Percentiles rank a stretch among this genome's conserved stretches.
These are phyloP conservation scores for Escovopsis sp. DNA, from an alignment of 2,329 filamentous ascomycete species.

Conservation along the genomic window DNA sequence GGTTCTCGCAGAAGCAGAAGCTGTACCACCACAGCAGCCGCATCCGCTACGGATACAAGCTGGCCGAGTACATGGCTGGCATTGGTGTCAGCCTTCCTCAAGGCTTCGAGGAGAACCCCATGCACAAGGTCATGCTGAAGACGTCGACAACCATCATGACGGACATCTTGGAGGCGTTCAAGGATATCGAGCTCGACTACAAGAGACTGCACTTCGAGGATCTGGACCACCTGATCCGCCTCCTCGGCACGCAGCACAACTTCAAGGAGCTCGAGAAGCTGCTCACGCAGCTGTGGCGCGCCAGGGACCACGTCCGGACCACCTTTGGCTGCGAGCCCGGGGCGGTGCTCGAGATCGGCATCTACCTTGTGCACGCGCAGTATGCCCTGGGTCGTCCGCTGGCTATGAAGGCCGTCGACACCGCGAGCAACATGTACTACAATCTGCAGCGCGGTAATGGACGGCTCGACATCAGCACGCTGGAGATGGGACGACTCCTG, in stretches of 20 bases:
- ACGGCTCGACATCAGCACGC: constrained; percentile 12
- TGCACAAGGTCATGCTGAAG: background rate
- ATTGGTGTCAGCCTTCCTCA: constrained; percentile 20
- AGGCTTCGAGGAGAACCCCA: constrained; percentile 12
- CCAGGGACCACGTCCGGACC: constrained; percentile 10
- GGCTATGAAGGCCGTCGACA: constrained; percentile 11
- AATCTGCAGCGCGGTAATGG: constrained; percentile 14
- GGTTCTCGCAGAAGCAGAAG: constrained; percentile 25
- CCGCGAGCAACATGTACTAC: constrained; percentile 13
- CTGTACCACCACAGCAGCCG: constrained; percentile 25
- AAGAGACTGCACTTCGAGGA: constrained; percentile 28
- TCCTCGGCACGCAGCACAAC: constrained; percentile 33
- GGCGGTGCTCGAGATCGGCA: background rate
- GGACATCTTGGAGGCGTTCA: constrained; percentile 26
- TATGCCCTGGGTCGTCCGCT: constrained; percentile 3
- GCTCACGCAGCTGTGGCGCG: constrained; percentile 11
- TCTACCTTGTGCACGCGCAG: background rate
- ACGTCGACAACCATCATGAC: background rate
- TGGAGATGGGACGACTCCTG: constrained; percentile 12
- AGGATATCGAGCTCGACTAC: constrained; percentile 27
- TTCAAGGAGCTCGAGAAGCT: constrained; percentile 27
- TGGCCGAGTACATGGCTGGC: constrained; percentile 29
- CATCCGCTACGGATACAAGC: constrained; percentile 28
- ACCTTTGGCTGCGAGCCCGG: background rate
- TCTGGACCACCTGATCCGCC: constrained; percentile 27